Conservation (phyloP, 768 basidiomycete species). For the Coprinopsis strossmayeri region DNA sequence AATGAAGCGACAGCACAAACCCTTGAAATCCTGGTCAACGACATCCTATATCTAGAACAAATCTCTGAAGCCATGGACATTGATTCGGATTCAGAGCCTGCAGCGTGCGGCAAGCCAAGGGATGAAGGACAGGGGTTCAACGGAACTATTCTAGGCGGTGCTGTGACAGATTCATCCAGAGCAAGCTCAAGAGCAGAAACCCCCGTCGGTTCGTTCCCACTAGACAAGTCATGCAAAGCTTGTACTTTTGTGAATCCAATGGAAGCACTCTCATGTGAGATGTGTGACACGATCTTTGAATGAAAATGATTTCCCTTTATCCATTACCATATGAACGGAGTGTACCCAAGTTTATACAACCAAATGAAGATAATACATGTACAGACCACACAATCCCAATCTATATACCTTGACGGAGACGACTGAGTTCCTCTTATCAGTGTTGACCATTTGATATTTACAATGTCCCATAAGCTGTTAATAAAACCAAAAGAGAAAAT, state of each 20-base stretch:
- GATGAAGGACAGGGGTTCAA: constrained; percentile 66
- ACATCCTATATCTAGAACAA: constrained; percentile 60
- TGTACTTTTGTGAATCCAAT: constrained; percentile 56
- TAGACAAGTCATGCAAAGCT: constrained; percentile 37
- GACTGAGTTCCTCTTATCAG: neutral
- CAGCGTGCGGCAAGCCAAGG: constrained; percentile 33
- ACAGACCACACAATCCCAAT: neutral
- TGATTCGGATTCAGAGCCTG: constrained; percentile 36
- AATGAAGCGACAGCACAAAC: constrained; percentile 52
- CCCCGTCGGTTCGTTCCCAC: constrained; percentile 12
- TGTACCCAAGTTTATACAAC: constrained; percentile 6
- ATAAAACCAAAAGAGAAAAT: constrained; percentile 9
- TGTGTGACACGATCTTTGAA: constrained; percentile 40
- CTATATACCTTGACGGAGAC: neutral
- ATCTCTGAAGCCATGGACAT: constrained; percentile 56
- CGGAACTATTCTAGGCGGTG: constrained; percentile 61
- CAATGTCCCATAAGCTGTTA: constrained; percentile 12
- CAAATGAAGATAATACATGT: neutral
- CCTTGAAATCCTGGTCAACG: constrained; percentile 46
- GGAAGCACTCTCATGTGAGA: constrained; percentile 34
- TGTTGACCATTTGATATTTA: constrained; percentile 9
- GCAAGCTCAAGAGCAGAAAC: constrained; percentile 21
- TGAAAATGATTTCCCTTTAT: constrained; percentile 19
- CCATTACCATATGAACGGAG: neutral
- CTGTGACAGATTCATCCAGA: constrained; percentile 14